Base-by-base conservation (phyloP, 116 monocot genomes). In the Dioscorea cayenensis region DNA sequence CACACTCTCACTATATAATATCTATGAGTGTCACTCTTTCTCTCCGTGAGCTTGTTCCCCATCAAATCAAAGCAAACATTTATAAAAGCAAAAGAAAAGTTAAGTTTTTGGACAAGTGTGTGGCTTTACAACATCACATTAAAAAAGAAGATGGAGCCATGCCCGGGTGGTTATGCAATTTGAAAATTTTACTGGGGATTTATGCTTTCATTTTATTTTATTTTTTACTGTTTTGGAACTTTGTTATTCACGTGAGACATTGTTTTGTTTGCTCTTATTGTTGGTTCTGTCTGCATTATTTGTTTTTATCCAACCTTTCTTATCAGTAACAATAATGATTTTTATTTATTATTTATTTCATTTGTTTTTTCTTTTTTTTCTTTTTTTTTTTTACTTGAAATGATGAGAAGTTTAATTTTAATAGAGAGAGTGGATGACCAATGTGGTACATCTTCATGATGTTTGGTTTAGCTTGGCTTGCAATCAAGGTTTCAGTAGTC, bases 391-490 rank as follows among this genome's bases (percentile, higher is more conserved):
- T 32, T 32, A 32, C 32, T 32, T 32, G 14, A 59, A 21, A 21
- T 59, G 21, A 59, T 59, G 59, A 12, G 43, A 32, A 10, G 43
- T 43, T 43, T 43, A 43, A 12, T 43, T 43, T 43, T 7, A 12
- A 43, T 7, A 9, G 43, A 6, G 2, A 12, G 43, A 43, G 43
- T 43, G 43, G 5, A 55, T 55, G 14, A n/a, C n/a, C 14, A 14
- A 55, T 55, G 18, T 55, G 55, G n/a, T n/a, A 19, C 55, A 55
- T 55, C 55, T 55, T n/a, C 1, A 55, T 55, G 10, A 55, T 55
- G 55, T 55, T 55, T 55, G 55, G 55, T 55, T 55, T 55, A 16
- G 17, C 55, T 55, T 55, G n/a, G 55, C 55, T 55, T 55, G 55
- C 55, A 55, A 11, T 55, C 55, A 55, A 55, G 55, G 55, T 7